Conservation (phyloP, 371 early-diverging fungal genomes). For the Mucor piriformis region DNA sequence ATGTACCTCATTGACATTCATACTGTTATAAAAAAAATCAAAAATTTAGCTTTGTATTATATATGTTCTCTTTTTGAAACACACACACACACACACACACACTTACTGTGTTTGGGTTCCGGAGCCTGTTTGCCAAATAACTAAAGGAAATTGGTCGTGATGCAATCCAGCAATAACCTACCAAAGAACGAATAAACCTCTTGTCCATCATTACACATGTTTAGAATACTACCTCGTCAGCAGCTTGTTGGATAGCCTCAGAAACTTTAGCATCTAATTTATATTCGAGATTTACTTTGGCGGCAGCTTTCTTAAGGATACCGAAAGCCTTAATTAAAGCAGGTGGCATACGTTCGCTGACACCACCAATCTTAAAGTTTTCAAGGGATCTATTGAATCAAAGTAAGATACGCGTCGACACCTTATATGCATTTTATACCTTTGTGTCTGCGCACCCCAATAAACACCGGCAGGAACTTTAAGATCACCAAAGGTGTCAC, state of each 20-base stretch:
- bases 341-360: conserved; percentile 81
- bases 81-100: conserved; percentile 58
- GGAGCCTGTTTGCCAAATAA: conserved; percentile 90
- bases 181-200: no score
- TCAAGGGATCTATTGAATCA: conserved; percentile 54
- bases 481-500: conserved; percentile 88
- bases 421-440: conserved; percentile 40
- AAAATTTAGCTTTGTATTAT: background rate
- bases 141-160: conserved; percentile 84
- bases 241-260: conserved; percentile 79
- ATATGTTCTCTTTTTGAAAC: no score
- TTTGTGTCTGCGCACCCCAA: conserved; percentile 92
- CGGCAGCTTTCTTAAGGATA: conserved; percentile 87
- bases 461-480: conserved; percentile 84
- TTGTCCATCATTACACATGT: no score
- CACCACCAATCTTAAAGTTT: conserved; percentile 89
- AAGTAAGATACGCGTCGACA: background rate
- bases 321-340: conserved; percentile 86
- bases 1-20: conserved; percentile 79
- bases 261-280: conserved; percentile 69
- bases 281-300: conserved; percentile 79
- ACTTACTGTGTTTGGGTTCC: conserved; percentile 91
- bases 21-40: conserved; percentile 39
- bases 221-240: conserved; percentile 59
- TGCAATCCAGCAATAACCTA: conserved; percentile 79